Percentiles rank a stretch among this genome's conserved stretches.
Conservation (phyloP, 2,329 filamentous ascomycete genomes). For the Aspergillus sp. region DNA sequence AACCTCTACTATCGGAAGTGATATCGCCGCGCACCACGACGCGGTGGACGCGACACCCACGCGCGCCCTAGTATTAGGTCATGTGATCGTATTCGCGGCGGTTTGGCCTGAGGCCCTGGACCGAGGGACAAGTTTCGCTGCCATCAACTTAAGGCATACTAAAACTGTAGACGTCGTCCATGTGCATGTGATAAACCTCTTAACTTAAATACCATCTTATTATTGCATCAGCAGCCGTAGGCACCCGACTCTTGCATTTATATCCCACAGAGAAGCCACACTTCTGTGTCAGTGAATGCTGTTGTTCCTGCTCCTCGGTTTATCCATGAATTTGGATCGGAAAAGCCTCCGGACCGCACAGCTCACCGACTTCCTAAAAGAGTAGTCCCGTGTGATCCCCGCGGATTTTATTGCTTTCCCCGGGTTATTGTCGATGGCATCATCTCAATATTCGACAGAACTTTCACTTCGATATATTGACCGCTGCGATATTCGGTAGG, state of each 20-base stretch:
- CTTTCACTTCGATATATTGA: neutral
- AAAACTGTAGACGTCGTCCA: neutral
- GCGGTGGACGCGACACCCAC: slow-evolving; percentile 19
- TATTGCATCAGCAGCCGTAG: too few relatives aligned
- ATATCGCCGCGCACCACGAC: slow-evolving; percentile 1
- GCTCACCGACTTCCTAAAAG: slow-evolving; percentile 36
- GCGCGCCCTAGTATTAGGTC: neutral
- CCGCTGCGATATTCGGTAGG: neutral
- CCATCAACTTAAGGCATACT: neutral
- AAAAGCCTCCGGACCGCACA: slow-evolving; percentile 17
- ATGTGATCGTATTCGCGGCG: neutral
- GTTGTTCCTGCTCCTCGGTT: neutral
- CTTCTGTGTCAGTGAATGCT: neutral
- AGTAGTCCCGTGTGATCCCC: slow-evolving; percentile 29
- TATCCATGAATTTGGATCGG: neutral
- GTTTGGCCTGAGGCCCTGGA: neutral
- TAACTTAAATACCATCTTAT: neutral
- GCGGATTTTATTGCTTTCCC: slow-evolving; percentile 24
- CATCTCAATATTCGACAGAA: slow-evolving; percentile 8
- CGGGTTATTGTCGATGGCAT: slow-evolving; percentile 15
- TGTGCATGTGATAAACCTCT: slow-evolving; percentile 1
- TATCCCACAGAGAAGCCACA: neutral
- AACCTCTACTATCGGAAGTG: neutral
- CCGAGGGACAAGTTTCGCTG: neutral
- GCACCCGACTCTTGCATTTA: neutral